Conservation (phyloP, 208 protist genomes). For the Acanthamoeba royreba region DNA sequence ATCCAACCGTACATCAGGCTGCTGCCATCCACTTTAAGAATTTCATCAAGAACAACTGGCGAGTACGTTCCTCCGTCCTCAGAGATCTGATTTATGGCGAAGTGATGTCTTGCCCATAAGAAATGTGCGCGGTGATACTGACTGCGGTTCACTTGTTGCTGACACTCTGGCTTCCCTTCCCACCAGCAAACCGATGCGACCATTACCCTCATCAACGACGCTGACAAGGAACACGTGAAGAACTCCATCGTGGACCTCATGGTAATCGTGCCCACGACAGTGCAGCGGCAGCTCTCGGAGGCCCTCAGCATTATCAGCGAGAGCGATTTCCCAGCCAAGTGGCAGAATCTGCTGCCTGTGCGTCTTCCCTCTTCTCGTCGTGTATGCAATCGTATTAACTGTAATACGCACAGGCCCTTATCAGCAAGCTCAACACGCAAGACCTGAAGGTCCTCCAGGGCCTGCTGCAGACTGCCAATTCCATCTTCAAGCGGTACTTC, state of each 20-base stretch:
- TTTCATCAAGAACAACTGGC: slow-evolving; percentile 68
- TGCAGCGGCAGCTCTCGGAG: slow-evolving; percentile 89
- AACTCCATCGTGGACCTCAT: slow-evolving; percentile 71
- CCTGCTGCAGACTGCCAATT: slow-evolving; percentile 85
- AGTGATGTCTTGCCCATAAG: not conserved
- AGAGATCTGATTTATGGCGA: not conserved
- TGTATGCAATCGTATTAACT: not conserved
- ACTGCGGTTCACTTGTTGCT: too few relatives aligned
- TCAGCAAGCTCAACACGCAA: slow-evolving; percentile 67
- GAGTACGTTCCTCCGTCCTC: not conserved
- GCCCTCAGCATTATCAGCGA: slow-evolving; percentile 87
- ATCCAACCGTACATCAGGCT: not conserved
- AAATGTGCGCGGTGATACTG: too few relatives aligned
- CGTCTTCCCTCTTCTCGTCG: not conserved
- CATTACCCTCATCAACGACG: slow-evolving; percentile 7
- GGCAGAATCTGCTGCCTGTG: slow-evolving; percentile 82
- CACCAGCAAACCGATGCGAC: not conserved
- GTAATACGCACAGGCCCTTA: slow-evolving; percentile 50
- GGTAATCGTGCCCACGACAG: slow-evolving; percentile 66
- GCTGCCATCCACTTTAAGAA: slow-evolving; percentile 78
- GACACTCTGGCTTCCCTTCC: too few relatives aligned
- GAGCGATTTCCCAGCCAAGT: slow-evolving; percentile 89
- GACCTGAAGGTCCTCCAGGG: slow-evolving; percentile 72
- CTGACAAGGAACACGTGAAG: slow-evolving; percentile 45
- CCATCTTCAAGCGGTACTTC: slow-evolving; percentile 89